These are phyloP conservation scores for Pilatotrama ljubarskyi DNA, from an alignment of 768 basidiomycete genomes.

Conservation along the genomic window DNA sequence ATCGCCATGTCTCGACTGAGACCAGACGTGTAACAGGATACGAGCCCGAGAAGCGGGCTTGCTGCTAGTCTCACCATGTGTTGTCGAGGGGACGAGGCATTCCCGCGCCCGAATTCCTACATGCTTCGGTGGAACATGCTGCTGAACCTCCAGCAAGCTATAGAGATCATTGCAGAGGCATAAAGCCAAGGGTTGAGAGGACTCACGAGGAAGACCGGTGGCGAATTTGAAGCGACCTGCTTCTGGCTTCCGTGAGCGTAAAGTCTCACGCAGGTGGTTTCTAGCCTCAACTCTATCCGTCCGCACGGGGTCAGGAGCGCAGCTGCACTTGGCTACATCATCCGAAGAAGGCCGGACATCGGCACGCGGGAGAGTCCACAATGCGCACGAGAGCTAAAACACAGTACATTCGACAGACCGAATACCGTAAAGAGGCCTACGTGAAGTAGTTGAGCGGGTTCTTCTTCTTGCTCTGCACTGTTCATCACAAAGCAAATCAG, in stretches of 20 bases:
- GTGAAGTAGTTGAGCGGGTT: conserved; percentile 96
- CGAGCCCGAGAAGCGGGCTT: neutral
- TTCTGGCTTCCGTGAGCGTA: neutral
- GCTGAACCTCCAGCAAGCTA: neutral
- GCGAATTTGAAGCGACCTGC: neutral
- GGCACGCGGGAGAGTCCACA: conserved; percentile 9
- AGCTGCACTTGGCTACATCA: neutral
- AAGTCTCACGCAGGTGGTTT: conserved; percentile 8
- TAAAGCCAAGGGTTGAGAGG: neutral
- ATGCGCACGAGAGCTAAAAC: conserved; percentile 11
- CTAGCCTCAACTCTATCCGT: conserved; percentile 13
- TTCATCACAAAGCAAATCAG: conserved; percentile 27
- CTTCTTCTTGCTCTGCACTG: conserved; percentile 99
- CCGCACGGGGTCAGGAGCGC: conserved; percentile 2
- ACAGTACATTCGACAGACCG: conserved; percentile 15
- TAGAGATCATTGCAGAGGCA: neutral
- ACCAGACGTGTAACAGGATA: neutral
- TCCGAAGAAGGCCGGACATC: conserved; percentile 10
- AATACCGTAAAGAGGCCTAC: conserved; percentile 38
- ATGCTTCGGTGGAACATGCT: neutral
- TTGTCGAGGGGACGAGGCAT: too few species aligned
- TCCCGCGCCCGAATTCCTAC: too few species aligned
- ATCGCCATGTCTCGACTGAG: conserved; percentile 1
- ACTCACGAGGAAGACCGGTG: neutral
- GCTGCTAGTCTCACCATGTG: neutral